A percentile compares a stretch with the other conserved stretches of the same genome.
phyloP scores from a whole-genome alignment of 768 basidiomycete species.

The Terana coerulea region DNA sequence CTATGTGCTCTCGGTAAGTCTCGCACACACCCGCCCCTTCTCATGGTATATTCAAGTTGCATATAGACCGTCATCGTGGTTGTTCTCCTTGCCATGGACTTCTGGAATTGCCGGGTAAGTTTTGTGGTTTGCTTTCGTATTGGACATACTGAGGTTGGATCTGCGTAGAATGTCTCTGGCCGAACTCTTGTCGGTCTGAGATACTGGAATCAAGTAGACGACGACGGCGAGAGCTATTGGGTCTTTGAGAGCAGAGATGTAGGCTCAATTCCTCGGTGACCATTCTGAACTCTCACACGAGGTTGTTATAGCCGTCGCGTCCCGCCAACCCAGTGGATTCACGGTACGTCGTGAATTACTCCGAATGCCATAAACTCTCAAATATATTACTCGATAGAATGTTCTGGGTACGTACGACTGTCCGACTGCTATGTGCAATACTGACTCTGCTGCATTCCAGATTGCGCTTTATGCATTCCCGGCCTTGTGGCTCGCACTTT shows the following conservation, averaged over 20 bases:
- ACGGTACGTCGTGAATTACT: conserved; percentile 47
- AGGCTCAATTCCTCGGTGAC: conserved; percentile 24
- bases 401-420: conserved; percentile 71
- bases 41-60: neutral
- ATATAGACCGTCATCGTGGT: conserved; percentile 84
- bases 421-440: neutral
- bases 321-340: conserved; percentile 88
- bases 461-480: conserved; percentile 90
- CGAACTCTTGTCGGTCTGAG: conserved; percentile 90
- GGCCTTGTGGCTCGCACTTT: conserved; percentile 77
- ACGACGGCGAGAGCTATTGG: conserved; percentile 95
- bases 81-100: conserved; percentile 92
- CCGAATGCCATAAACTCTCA: conserved; percentile 5
- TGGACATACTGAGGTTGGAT: neutral
- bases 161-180: conserved; percentile 81
- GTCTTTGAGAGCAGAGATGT: conserved; percentile 98
- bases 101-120: conserved; percentile 93
- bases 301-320: conserved; percentile 62
- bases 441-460: conserved; percentile 36
- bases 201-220: conserved; percentile 99
- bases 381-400: conserved; percentile 47
- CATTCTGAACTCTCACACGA: neutral
- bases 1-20: conserved; percentile 87
- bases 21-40: neutral
- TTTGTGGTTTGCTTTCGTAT: conserved; percentile 3